Evolutionary conservation across 139 green algal species (phyloP).

Genomic region (Chlamydomonas schloesseri): DNA sequence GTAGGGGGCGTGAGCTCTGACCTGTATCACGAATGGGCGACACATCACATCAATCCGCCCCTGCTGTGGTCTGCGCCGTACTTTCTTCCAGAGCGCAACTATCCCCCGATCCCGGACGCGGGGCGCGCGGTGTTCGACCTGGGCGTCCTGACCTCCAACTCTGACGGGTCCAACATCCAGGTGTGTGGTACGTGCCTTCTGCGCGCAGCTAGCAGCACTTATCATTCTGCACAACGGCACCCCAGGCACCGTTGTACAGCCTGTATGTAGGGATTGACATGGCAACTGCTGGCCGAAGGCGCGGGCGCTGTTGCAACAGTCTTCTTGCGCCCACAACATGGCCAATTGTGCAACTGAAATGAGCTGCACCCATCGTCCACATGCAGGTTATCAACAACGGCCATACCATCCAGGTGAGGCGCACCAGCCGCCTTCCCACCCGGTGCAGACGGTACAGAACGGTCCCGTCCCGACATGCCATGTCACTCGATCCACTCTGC

Average conservation of each 20-base stretch:
- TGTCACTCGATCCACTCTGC: neutral
- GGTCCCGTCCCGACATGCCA: too few relatives aligned
- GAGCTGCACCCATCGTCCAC: neutral
- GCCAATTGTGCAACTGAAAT: neutral
- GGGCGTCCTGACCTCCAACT: neutral
- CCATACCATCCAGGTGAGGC: conserved; percentile 23
- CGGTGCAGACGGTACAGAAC: too few relatives aligned
- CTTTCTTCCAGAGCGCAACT: neutral
- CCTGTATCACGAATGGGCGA: too few relatives aligned
- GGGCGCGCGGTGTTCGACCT: neutral
- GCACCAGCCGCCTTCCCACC: too few relatives aligned
- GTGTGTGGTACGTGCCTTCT: conserved; percentile 4
- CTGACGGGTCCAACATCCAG: neutral
- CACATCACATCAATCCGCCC: too few relatives aligned
- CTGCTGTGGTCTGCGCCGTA: too few relatives aligned
- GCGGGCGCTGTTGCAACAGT: too few relatives aligned
- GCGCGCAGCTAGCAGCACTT: neutral
- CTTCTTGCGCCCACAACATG: neutral
- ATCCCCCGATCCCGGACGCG: neutral
- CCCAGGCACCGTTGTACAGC: neutral
- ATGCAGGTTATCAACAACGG: conserved; percentile 43
- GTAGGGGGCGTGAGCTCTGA: too few relatives aligned
- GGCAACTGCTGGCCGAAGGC: too few relatives aligned
- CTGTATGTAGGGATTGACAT: neutral
- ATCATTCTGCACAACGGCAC: too few relatives aligned